Evolutionary conservation across 768 basidiomycete genomes (phyloP).

Genomic region (Pleurotus eryngii): DNA sequence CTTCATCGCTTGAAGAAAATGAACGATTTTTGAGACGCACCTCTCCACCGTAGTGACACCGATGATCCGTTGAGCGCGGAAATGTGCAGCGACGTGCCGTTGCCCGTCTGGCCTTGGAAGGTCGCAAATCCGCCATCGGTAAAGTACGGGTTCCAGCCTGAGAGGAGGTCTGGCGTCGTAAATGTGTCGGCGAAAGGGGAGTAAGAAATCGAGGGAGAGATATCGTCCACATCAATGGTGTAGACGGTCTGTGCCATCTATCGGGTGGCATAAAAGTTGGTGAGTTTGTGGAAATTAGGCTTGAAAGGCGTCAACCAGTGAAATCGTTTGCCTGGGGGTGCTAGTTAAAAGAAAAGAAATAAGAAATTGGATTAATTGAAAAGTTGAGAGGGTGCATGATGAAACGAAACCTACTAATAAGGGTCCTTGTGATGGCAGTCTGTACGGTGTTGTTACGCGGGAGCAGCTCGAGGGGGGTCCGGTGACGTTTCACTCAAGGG

Average conservation of each 20-base stretch:
- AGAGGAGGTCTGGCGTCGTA: slow-evolving; percentile 41
- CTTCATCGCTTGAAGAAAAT: neutral
- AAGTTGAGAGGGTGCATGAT: neutral
- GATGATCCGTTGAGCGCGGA: slow-evolving; percentile 60
- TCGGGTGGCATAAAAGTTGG: slow-evolving; percentile 10
- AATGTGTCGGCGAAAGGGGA: slow-evolving; percentile 57
- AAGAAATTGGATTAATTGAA: neutral
- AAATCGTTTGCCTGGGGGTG: neutral
- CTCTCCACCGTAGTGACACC: slow-evolving; percentile 57
- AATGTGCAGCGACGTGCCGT: slow-evolving; percentile 57
- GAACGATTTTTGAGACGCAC: slow-evolving; percentile 32
- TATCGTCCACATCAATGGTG: slow-evolving; percentile 57
- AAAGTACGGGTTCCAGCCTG: slow-evolving; percentile 72
- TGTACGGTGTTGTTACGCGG: no score
- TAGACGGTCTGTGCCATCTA: slow-evolving; percentile 26
- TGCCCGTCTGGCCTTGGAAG: slow-evolving; percentile 39
- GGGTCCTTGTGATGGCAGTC: slow-evolving; percentile 2
- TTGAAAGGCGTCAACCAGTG: neutral
- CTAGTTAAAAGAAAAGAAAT: no score
- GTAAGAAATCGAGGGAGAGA: slow-evolving; percentile 62
- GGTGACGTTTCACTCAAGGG: no score
- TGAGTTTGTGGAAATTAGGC: neutral
- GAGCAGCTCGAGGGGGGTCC: no score
- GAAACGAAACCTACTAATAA: neutral
- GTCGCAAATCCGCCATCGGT: slow-evolving; percentile 44